Evolutionary conservation across 306 rosid genomes (phyloP).

Genomic region (Rubus idaeus): DNA sequence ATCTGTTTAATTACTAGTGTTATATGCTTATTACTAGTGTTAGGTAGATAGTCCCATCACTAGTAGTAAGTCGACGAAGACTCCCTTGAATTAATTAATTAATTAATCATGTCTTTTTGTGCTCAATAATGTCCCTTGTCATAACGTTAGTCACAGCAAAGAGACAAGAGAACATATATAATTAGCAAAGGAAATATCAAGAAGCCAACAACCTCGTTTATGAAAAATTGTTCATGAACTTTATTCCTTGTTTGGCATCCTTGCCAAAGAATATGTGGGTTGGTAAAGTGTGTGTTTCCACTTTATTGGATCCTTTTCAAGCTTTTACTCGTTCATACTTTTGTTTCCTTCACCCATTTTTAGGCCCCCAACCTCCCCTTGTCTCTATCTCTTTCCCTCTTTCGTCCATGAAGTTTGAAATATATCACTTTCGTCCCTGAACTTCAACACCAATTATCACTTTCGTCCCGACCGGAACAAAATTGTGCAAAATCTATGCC

Average conservation of each 20-base stretch:
- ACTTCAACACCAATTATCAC: too few species aligned
- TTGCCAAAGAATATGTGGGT: not conserved
- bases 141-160: not conserved
- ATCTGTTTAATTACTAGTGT: not conserved
- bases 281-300: not conserved
- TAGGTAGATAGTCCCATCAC: slow-evolving; percentile 16
- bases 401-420: too few species aligned
- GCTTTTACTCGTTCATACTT: not conserved
- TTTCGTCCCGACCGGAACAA: too few species aligned
- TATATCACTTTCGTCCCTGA: too few species aligned
- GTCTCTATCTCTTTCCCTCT: not conserved
- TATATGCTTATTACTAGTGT: not conserved
- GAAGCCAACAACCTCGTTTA: not conserved
- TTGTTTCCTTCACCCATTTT: not conserved
- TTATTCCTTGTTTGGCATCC: not conserved
- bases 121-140: not conserved
- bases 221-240: not conserved
- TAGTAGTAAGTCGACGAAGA: not conserved
- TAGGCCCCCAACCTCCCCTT: not conserved
- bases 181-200: not conserved
- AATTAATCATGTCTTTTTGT: not conserved
- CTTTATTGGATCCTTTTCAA: slow-evolving; percentile 12
- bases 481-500: too few species aligned
- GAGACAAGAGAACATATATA: not conserved
- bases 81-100: too few species aligned